Evolutionary conservation across 495 filamentous ascomycete genomes (phyloP), one percentile per base, ranked within the genome.

Genomic region (Baudoinia panamericana): DNA sequence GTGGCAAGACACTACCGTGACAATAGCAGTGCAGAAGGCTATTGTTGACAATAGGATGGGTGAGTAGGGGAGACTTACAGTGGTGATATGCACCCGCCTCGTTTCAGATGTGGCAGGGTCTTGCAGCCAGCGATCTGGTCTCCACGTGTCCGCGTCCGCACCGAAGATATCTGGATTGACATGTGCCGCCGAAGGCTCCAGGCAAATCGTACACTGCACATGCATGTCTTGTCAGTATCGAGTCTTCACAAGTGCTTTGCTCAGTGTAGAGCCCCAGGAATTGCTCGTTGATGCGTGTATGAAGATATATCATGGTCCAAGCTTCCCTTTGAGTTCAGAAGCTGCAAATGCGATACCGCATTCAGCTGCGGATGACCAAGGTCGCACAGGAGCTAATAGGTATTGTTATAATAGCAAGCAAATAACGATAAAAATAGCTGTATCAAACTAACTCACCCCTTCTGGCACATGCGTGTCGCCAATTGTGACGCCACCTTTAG

Each of bases 191-290:
- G 38, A 18, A 5, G 38, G 25, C 8, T 30, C 26, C 7, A 41
- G 25, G 21, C 38, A 41, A 19, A 41, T 41, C 7, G 38, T 41
- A 28, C 38, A 41, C 38, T 41, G 26, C 12, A n/a, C 12, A 12
- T 15, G 12, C 21, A 39, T 22, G 20, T 9, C 30, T 16, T 13
- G 30, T 32, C n/a, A 32, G 30, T 32, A n/a, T n/a, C n/a, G n/a
- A n/a, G n/a, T n/a, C n/a, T n/a, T n/a, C n/a, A n/a, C n/a, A n/a
- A n/a, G n/a, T n/a, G n/a, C n/a, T n/a, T n/a, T n/a, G n/a, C n/a
- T n/a, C n/a, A n/a, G n/a, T n/a, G n/a, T n/a, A n/a, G n/a, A n/a
- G n/a, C n/a, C n/a, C n/a, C n/a, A n/a, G n/a, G n/a, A n/a, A n/a
- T n/a, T n/a, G n/a, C n/a, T n/a, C n/a, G n/a, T n/a, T n/a, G n/a